These are phyloP conservation scores for Musa acuminata DNA, from an alignment of 176 grass and related monocot genomes.

Conservation along the genomic window DNA sequence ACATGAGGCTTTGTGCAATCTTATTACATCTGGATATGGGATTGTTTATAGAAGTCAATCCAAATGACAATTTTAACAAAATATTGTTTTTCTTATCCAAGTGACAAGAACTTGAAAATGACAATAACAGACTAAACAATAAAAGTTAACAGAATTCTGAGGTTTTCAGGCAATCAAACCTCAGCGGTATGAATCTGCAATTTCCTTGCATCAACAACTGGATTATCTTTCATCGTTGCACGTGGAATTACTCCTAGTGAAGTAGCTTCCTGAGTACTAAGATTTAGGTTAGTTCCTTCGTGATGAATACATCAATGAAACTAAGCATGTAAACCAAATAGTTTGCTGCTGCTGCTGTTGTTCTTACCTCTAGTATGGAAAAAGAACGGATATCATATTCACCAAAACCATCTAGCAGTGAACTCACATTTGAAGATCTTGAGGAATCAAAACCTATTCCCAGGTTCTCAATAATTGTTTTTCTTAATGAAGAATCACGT, in stretches of 20 bases:
- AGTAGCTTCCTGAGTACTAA: slow-evolving; percentile 55
- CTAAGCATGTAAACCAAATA: neutral
- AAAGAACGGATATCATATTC: slow-evolving; percentile 84
- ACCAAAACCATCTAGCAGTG: slow-evolving; percentile 78
- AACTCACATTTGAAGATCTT: slow-evolving; percentile 57
- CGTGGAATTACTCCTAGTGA: slow-evolving; percentile 49
- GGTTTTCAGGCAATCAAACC: slow-evolving; percentile 26
- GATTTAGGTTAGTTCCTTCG: neutral
- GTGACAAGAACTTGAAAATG: neutral
- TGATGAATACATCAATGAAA: neutral
- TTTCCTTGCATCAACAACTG: slow-evolving; percentile 71
- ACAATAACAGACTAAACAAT: neutral
- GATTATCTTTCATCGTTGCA: slow-evolving; percentile 55
- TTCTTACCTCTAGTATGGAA: slow-evolving; percentile 72
- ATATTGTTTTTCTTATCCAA: no score
- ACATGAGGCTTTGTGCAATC: no score
- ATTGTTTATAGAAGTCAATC: no score
- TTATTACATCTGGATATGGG: no score
- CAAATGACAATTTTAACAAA: no score
- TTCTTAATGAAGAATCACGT: slow-evolving; percentile 47
- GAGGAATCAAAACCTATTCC: slow-evolving; percentile 61
- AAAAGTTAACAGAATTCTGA: neutral
- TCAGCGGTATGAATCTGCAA: slow-evolving; percentile 60
- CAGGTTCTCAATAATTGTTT: slow-evolving; percentile 62
- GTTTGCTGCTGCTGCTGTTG: slow-evolving; percentile 15